phyloP scores from a whole-genome alignment of 2,329 filamentous ascomycete genomes.

The Trichoderma citrinoviride region DNA sequence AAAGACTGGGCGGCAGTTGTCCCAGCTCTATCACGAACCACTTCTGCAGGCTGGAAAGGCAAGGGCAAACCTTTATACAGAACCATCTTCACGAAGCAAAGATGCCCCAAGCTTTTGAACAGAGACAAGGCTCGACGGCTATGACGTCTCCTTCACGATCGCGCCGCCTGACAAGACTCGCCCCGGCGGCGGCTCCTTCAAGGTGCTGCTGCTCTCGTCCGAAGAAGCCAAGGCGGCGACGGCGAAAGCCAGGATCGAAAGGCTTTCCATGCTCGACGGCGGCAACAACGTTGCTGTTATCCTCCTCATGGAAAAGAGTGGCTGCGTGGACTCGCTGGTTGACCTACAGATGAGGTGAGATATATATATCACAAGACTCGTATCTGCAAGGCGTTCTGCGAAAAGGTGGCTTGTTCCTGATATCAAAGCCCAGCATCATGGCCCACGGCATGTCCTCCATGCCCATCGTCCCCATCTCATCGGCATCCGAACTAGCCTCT shows the following conservation, averaged over 20 bases:
- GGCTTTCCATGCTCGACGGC: constrained; percentile 42
- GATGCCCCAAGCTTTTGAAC: not conserved
- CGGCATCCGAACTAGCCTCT: constrained; percentile 35
- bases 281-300: constrained; percentile 43
- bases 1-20: constrained; percentile 37
- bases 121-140: constrained; percentile 44
- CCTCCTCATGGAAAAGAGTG: constrained; percentile 41
- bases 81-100: constrained; percentile 3
- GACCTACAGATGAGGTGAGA: constrained; percentile 46
- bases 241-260: constrained; percentile 38
- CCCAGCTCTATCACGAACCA: constrained; percentile 28
- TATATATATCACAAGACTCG: not conserved
- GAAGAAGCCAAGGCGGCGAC: constrained; percentile 35
- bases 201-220: constrained; percentile 42
- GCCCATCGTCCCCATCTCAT: constrained; percentile 44
- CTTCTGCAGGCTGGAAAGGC: constrained; percentile 30
- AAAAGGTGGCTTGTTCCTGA: not conserved
- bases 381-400: not conserved
- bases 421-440: constrained; percentile 31
- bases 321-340: constrained; percentile 38
- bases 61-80: constrained; percentile 14
- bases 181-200: constrained; percentile 28
- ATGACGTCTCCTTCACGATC: constrained; percentile 47
- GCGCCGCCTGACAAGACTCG: not conserved
- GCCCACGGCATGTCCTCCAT: constrained; percentile 34